Conservation (phyloP, 345 rosid genomes). For the Eucalyptus tenuipes region DNA sequence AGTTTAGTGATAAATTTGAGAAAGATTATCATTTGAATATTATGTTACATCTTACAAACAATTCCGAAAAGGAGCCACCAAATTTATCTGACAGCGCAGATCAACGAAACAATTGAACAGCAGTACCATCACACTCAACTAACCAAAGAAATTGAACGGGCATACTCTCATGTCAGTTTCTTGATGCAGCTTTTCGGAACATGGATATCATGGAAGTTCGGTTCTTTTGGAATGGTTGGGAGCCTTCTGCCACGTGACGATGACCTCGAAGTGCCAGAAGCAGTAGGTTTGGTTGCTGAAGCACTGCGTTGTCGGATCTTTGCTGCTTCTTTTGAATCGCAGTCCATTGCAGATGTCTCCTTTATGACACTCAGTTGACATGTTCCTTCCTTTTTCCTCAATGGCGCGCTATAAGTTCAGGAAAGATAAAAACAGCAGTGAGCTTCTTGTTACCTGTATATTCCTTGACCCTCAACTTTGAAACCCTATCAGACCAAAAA, state of each 20-base stretch:
- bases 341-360: constrained; percentile 11
- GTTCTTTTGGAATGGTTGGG: constrained; percentile 47
- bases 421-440: background rate
- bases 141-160: background rate
- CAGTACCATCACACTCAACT: background rate
- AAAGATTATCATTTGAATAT: background rate
- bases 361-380: background rate
- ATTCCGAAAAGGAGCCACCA: background rate
- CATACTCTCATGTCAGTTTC: constrained; percentile 1
- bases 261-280: constrained; percentile 6
- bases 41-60: constrained; percentile 6
- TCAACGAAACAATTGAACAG: constrained; percentile 32
- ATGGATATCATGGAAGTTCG: constrained; percentile 47
- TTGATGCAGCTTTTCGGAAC: constrained; percentile 61
- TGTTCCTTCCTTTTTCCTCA: constrained; percentile 2
- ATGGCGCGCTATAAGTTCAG: constrained; percentile 20
- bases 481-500: too few relatives aligned
- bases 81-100: background rate
- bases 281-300: constrained; percentile 11
- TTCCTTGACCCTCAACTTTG: background rate
- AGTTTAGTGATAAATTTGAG: background rate
- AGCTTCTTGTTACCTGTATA: background rate
- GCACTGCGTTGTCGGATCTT: constrained; percentile 1
- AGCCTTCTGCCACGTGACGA: constrained; percentile 24
- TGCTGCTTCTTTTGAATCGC: constrained; percentile 11